Evolutionary conservation across 176 grass and related monocot species (phyloP), one percentile per base, ranked within the genome.

Genomic region (Hyparrhenia diplandra): DNA sequence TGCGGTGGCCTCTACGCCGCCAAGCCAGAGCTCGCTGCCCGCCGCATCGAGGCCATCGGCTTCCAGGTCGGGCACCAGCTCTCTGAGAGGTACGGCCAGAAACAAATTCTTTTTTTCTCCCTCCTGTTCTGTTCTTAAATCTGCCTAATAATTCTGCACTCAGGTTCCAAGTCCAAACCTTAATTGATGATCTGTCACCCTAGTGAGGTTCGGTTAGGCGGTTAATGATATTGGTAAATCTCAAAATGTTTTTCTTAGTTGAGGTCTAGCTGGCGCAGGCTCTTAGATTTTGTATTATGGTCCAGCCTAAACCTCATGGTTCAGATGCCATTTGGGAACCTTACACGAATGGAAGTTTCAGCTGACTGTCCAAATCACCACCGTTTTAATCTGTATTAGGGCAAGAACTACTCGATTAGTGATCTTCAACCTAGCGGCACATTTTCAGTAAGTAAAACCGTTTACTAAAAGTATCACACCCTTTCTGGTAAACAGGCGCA

Each of bases 31-130:
- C 86, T 95, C 71, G 96, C 96, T 27, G 92, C 92, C 60, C 92
- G 88, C 72, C 96, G 96, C 74, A 98, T 98, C 87, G 96, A 95
- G 77, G 87, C 90, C 79, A 95, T 98, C 72, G 92, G 96, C 39
- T 98, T 91, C 87, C 92, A 95, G 85, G 96, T 98, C 14, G 96
- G 96, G 45, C 92, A 93, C 73, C 96, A 98, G 82, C 90, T 98
- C 42, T 86, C 92, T 27, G 92, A 98, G 82, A 92, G 95, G 95
- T 98, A 89, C 23, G 7, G 0, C 52, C 32, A 35, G 2, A 54
- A 37, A 39, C 37, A 9, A 39, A 36, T 36, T 36, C 7, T 54
- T 21, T 57, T 46, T 24, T 57, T 4, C 4, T 46, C 17, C 20
- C 32, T 41, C 32, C 60, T 32, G n/a, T 41, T 35, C 51, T 72